phyloP scores from a whole-genome alignment of 768 basidiomycete species.

The Pleurotus eryngii region DNA sequence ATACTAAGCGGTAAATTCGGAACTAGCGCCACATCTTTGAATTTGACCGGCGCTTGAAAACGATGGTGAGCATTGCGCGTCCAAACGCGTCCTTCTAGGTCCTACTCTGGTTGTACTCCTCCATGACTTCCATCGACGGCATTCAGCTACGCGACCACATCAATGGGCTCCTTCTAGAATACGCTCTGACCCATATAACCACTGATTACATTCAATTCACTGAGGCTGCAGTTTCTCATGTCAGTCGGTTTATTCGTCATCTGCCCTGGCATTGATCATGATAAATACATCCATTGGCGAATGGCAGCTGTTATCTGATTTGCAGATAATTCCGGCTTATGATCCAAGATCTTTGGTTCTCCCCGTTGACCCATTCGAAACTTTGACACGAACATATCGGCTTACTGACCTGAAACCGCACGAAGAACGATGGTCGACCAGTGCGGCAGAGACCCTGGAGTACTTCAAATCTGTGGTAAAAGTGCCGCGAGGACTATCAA shows the following conservation, averaged over 20 bases:
- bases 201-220: slow-evolving; percentile 55
- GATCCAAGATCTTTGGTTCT: slow-evolving; percentile 51
- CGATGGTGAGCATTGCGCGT: too few relatives aligned
- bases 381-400: slow-evolving; percentile 31
- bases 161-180: slow-evolving; percentile 49
- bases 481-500: slow-evolving; percentile 20
- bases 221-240: slow-evolving; percentile 44
- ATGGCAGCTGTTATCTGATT: slow-evolving; percentile 38
- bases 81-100: too few relatives aligned
- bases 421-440: slow-evolving; percentile 44
- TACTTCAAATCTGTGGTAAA: slow-evolving; percentile 29
- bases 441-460: slow-evolving; percentile 24
- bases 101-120: too few relatives aligned
- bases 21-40: too few relatives aligned
- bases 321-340: slow-evolving; percentile 40
- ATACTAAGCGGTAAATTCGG: too few relatives aligned
- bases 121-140: not conserved
- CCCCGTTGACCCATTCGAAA: slow-evolving; percentile 53
- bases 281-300: too few relatives aligned
- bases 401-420: slow-evolving; percentile 32
- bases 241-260: slow-evolving; percentile 12
- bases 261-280: too few relatives aligned
- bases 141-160: slow-evolving; percentile 40
- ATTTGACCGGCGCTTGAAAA: too few relatives aligned
- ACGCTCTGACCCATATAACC: slow-evolving; percentile 50